Evolutionary conservation across 75 land plant genomes (phyloP), one percentile per base, ranked within the genome.

Genomic region (Selaginella tamariscina): DNA sequence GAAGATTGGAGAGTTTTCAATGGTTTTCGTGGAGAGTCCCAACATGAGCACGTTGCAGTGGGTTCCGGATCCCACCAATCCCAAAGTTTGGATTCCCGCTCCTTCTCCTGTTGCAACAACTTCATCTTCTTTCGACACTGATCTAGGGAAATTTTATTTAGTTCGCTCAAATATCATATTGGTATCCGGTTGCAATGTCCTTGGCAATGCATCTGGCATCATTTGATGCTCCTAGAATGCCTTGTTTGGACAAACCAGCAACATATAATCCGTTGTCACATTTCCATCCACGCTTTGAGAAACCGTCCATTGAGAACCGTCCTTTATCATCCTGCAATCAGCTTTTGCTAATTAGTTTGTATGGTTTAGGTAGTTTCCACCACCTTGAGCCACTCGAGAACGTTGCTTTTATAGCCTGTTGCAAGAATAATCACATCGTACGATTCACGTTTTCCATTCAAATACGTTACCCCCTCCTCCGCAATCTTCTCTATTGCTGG

Each of bases 11-110:
- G 89, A 89, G 62, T 93, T 89, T 70, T 81, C 82, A 30, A 84
- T 84, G 90, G 69, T 73, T 0, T 93, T 79, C 74, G 87, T 85
- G 5, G 98, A 93, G 74, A 80, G 74, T 0, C 90, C 95, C 1
- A 93, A 93, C 66, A 86, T 93, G 86, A 93, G 94, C 70, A 86
- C 86, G 78, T 63, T 93, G 2, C 71, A 64, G 21, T 91, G 97
- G 97, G 70, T 68, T 9, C 80, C 72, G 32, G 85, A 91, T 68
- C 83, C 88, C 1, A 64, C 31, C 1, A 72, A 85, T 66, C 72
- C 78, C 24, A 65, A 72, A 65, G 55, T 62, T 22, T 69, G 71
- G 72, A 74, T 32, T 26, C 76, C 76, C 1, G 15, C 49, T 39
- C 49, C 5, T 15, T 39, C 49, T 39, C 15, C 49, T 5, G 11